Percentiles rank a stretch among this genome's conserved stretches.
These are phyloP conservation scores for Ceratonia siliqua DNA, from an alignment of 306 rosid genomes.

Conservation along the genomic window DNA sequence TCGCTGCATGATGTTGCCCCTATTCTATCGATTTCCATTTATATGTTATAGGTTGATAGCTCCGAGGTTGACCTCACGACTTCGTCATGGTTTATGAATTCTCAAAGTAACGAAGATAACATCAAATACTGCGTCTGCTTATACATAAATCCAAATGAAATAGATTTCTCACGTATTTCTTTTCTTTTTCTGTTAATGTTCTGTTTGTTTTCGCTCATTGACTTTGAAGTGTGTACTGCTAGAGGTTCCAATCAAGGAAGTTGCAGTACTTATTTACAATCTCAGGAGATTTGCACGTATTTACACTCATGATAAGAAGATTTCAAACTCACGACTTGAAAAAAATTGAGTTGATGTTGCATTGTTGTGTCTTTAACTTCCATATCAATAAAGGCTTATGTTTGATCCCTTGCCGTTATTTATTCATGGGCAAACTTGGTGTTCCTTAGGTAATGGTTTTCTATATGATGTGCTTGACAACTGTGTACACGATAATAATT, in stretches of 20 bases:
- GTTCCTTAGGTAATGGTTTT: slow-evolving; percentile 9
- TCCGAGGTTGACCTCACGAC: too few relatives aligned
- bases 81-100: too few relatives aligned
- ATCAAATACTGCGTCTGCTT: not conserved
- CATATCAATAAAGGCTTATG: not conserved
- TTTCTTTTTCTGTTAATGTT: not conserved
- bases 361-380: not conserved
- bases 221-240: not conserved
- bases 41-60: not conserved
- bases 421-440: not conserved
- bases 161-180: not conserved
- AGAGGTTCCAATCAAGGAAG: not conserved
- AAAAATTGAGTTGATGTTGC: not conserved
- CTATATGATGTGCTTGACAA: slow-evolving; percentile 13
- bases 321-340: not conserved
- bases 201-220: not conserved
- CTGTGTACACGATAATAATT: slow-evolving; percentile 22
- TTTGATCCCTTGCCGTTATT: not conserved
- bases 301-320: not conserved
- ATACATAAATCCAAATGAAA: not conserved
- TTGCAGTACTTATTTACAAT: not conserved
- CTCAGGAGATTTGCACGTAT: not conserved
- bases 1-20: not conserved
- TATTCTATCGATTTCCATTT: not conserved
- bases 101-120: not conserved